These are phyloP conservation scores for Tetrahymena elliotti DNA, from an alignment of 73 alveolate species.

Conservation along the genomic window DNA sequence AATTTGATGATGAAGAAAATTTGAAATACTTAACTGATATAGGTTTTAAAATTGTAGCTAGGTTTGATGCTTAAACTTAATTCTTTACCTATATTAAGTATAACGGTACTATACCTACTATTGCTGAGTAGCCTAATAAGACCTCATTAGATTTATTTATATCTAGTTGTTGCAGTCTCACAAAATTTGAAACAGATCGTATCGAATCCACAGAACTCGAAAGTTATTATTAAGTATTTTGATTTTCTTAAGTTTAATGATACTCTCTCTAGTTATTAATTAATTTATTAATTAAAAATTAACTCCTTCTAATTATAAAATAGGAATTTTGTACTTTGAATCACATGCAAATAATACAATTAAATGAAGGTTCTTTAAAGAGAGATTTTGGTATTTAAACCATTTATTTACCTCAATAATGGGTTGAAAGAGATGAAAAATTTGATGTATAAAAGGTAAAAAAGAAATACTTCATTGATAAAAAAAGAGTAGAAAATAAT, in stretches of 20 bases:
- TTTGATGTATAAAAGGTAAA: not conserved
- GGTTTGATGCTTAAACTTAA: constrained; percentile 35
- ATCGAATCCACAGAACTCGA: not conserved
- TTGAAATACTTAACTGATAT: constrained; percentile 1
- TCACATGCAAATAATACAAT: not conserved
- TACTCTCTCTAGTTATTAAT: not conserved
- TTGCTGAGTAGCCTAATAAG: constrained; percentile 4
- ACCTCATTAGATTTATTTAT: constrained; percentile 19
- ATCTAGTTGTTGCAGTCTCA: constrained; percentile 13
- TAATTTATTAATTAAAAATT: not conserved
- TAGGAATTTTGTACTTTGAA: constrained; percentile 34
- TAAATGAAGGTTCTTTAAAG: constrained; percentile 25
- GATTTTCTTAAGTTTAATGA: not conserved
- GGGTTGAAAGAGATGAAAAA: constrained; percentile 49
- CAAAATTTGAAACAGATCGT: constrained; percentile 26
- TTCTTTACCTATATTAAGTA: constrained; percentile 6
- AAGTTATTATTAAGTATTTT: not conserved
- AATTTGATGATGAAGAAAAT: constrained; percentile 36
- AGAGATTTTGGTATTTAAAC: constrained; percentile 10
- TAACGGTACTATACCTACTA: constrained; percentile 22
- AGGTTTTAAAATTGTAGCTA: constrained; percentile 22
- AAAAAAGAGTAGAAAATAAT: not conserved
- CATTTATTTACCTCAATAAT: constrained; percentile 19
- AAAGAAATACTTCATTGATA: not conserved
- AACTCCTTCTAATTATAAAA: not conserved